Evolutionary conservation across 108 stramenopile species (phyloP).

Genomic region (Cylindrotheca fusiformis): DNA sequence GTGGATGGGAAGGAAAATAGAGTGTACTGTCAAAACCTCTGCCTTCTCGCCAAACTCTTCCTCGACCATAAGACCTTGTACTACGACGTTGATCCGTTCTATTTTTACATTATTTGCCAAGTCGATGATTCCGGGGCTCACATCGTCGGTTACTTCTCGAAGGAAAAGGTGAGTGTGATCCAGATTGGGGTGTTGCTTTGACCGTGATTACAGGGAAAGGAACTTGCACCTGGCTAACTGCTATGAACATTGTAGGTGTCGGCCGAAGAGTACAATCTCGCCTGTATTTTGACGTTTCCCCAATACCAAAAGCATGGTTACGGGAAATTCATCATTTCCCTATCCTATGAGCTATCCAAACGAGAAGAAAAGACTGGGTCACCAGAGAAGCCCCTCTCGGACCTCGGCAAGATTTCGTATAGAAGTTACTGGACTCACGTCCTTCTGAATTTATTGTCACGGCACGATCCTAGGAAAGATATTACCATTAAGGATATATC

Average conservation of each 20-base stretch:
- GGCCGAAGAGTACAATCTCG: slow-evolving; percentile 96
- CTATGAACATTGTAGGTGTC: no score
- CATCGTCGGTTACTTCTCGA: slow-evolving; percentile 97
- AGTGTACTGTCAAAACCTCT: slow-evolving; percentile 98
- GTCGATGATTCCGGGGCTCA: slow-evolving; percentile 72
- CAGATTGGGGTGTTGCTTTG: not conserved
- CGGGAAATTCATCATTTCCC: slow-evolving; percentile 97
- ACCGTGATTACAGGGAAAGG: no score
- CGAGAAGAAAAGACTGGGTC: slow-evolving; percentile 92
- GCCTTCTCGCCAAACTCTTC: slow-evolving; percentile 98
- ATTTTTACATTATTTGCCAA: slow-evolving; percentile 96
- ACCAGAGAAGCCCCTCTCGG: slow-evolving; percentile 96
- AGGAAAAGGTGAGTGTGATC: slow-evolving; percentile 70
- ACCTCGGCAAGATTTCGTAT: slow-evolving; percentile 93
- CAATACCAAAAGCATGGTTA: slow-evolving; percentile 97
- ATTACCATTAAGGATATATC: slow-evolving; percentile 87
- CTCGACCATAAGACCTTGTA: slow-evolving; percentile 99
- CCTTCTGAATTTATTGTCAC: slow-evolving; percentile 56
- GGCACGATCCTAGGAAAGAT: slow-evolving; percentile 47
- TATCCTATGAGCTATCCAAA: slow-evolving; percentile 92
- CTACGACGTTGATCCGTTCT: slow-evolving; percentile 98
- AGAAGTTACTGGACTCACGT: slow-evolving; percentile 93
- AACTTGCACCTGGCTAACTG: no score
- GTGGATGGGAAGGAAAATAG: slow-evolving; percentile 79
- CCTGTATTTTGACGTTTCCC: slow-evolving; percentile 98